Conservation (phyloP, 192 early-diverging fungal species). For the Piromyces finnis region DNA sequence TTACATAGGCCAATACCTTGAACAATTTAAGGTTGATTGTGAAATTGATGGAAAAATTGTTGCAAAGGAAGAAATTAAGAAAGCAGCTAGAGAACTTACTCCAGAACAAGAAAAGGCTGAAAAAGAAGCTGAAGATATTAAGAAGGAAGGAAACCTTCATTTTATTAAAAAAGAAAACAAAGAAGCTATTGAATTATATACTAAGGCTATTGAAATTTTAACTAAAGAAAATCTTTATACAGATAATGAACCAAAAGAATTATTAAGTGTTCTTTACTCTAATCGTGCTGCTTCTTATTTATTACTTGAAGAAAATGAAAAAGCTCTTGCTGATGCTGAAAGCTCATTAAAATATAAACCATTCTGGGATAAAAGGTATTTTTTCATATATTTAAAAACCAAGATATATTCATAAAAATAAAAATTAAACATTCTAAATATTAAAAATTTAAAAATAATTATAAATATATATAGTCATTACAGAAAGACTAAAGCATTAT, state of each 20-base stretch:
- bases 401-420: too few species aligned
- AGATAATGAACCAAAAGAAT: background rate
- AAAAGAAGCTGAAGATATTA: background rate
- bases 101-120: background rate
- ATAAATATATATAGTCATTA: too few species aligned
- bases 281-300: background rate
- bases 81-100: background rate
- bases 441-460: too few species aligned
- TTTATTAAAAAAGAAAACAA: background rate
- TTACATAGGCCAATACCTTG: background rate
- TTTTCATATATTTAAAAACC: too few species aligned
- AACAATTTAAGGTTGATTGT: background rate
- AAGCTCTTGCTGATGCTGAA: background rate
- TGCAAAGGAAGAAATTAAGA: background rate
- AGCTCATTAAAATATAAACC: background rate
- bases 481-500: background rate
- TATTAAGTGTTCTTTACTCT: background rate
- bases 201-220: background rate
- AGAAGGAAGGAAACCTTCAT: background rate
- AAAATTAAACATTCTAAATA: too few species aligned
- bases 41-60: background rate
- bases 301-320: background rate
- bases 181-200: background rate
- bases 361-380: background rate
- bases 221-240: background rate